phyloP scores from a whole-genome alignment of 495 filamentous ascomycete genomes.

The Penicillium macrosclerotiorum region DNA sequence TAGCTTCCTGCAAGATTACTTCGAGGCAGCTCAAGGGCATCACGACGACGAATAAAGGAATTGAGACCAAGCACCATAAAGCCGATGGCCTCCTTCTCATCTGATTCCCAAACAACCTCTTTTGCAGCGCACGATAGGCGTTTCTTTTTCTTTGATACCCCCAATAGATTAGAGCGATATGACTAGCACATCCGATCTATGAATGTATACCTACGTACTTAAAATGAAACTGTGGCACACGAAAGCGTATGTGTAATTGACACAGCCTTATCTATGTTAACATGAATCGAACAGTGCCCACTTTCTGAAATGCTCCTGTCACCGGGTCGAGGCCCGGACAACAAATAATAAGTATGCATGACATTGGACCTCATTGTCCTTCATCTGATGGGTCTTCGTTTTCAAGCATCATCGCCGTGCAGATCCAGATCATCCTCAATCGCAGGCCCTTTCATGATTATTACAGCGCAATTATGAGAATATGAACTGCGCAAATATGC shows the following conservation, averaged over 20 bases:
- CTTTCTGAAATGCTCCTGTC: conserved; percentile 7
- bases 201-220: too few relatives aligned
- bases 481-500: conserved; percentile 30
- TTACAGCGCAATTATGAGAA: conserved; percentile 28
- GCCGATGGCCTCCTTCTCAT: too few relatives aligned
- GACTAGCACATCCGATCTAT: too few relatives aligned
- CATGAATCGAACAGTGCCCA: conserved; percentile 1
- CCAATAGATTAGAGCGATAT: too few relatives aligned
- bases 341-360: conserved; percentile 17
- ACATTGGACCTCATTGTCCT: conserved; percentile 21
- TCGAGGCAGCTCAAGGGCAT: conserved; percentile 14
- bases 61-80: not conserved
- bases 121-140: too few relatives aligned
- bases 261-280: not conserved
- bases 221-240: too few relatives aligned
- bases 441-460: conserved; percentile 15
- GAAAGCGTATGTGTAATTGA: too few relatives aligned
- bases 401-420: conserved; percentile 18
- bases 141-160: too few relatives aligned
- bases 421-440: conserved; percentile 9
- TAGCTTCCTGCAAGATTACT: conserved; percentile 50
- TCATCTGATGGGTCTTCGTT: conserved; percentile 18
- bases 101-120: too few relatives aligned
- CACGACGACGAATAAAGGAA: conserved; percentile 4
- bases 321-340: conserved; percentile 5